Evolutionary conservation across 208 protist genomes (phyloP).

Genomic region (Crithidia sp.): DNA sequence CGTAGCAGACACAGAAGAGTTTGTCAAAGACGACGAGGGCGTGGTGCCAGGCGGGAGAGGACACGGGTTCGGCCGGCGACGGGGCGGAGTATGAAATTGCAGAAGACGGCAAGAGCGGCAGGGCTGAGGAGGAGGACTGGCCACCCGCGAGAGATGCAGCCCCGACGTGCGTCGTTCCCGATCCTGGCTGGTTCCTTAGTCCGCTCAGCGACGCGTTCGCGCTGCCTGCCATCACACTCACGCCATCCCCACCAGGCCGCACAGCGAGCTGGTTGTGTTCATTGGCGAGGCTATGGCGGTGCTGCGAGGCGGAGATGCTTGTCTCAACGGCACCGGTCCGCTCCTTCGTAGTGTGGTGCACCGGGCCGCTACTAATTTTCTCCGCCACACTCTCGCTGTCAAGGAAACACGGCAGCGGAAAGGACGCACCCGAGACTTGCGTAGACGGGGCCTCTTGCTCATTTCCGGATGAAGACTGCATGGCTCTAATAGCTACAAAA

Average conservation of each 20-base stretch:
- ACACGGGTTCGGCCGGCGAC: background rate
- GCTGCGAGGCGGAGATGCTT: background rate
- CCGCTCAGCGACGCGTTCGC: background rate
- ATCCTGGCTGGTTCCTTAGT: too few species aligned
- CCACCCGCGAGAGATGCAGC: too few species aligned
- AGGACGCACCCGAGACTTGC: background rate
- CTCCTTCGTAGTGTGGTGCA: too few species aligned
- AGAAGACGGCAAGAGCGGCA: background rate
- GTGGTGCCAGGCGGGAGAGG: constrained; percentile 27
- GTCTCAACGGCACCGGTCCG: too few species aligned
- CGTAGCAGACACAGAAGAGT: constrained; percentile 66
- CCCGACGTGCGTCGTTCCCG: too few species aligned
- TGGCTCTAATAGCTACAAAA: background rate
- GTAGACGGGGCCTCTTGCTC: background rate
- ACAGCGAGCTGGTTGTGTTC: background rate
- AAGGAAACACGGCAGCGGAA: background rate
- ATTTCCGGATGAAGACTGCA: background rate
- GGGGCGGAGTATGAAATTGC: background rate
- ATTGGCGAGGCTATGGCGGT: background rate
- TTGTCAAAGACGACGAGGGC: constrained; percentile 65
- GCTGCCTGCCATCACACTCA: background rate
- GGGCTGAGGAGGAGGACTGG: too few species aligned
- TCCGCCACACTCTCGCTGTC: background rate
- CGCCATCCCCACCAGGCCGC: background rate
- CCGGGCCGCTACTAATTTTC: background rate